Evolutionary conservation across 768 basidiomycete genomes (phyloP), one percentile per base, ranked within the genome.

Genomic region (Trametes gibbosa): DNA sequence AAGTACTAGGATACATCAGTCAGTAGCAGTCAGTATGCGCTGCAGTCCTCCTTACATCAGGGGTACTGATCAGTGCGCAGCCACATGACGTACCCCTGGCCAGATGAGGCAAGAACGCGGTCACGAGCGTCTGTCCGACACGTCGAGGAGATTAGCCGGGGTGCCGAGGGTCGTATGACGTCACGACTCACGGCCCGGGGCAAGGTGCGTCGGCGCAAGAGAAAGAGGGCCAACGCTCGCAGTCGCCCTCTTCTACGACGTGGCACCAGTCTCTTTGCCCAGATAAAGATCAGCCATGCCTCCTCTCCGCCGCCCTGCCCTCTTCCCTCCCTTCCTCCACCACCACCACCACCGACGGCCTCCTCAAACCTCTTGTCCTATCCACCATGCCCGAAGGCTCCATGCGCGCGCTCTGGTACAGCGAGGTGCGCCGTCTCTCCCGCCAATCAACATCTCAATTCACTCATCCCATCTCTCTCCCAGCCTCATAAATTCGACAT

Each of bases 341-440:
- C 56, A 34, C 64, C 59, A 29, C 58, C 39, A 14, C 53, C 49
- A 6, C 21, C 62, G n/a, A 23, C 39, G 10, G n/a, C 46, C 42
- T 24, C 27, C 23, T 10, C 46, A 21, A 7, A 39, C 24, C 50
- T n/a, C n/a, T n/a, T n/a, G 34, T 8, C 49, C 27, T 23, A 42
- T 42, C 51, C 51, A 64, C 16, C 68, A 84, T 84, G 82, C 76
- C 80, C 50, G 69, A 83, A 70, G 82, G 80, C 73, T 82, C 77
- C 24, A 91, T 92, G 89, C 82, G 83, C 72, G 89, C 89, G 17
- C 74, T 90, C 64, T 90, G 81, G 76, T 92, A 90, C 75, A 80
- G 79, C 66, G 78, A 78, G 62, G 89, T 89, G 64, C 41, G 75
- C 68, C 39, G 41, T 2, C 53, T 46, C 53, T 19, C 47, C 27